Percentiles rank a stretch among this genome's conserved stretches.
phyloP scores from a whole-genome alignment of 2,329 filamentous ascomycete species.

The Pseudocercospora macadamiae region DNA sequence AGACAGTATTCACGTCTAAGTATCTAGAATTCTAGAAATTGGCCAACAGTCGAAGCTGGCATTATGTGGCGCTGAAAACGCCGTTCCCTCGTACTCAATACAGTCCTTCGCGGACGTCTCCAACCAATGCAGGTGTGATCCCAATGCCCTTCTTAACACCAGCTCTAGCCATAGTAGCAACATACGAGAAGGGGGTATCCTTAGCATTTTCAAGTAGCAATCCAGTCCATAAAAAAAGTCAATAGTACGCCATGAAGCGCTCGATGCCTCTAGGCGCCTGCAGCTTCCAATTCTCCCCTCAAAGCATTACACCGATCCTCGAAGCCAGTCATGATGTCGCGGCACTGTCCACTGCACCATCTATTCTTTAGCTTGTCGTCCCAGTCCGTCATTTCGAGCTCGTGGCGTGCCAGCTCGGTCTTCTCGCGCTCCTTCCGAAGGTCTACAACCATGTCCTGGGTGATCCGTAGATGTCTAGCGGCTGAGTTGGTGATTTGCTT shows the following conservation, averaged over 20 bases:
- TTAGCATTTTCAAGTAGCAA: conserved; percentile 1
- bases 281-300: conserved; percentile 51
- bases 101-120: not conserved
- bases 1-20: too few relatives aligned
- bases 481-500: conserved; percentile 84
- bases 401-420: conserved; percentile 78
- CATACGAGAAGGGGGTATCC: conserved; percentile 5
- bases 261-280: not conserved
- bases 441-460: conserved; percentile 82
- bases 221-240: not conserved
- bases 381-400: conserved; percentile 82
- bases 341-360: conserved; percentile 81
- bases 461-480: conserved; percentile 75
- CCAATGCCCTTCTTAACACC: not conserved
- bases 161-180: not conserved
- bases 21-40: too few relatives aligned
- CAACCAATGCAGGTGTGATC: not conserved
- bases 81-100: not conserved
- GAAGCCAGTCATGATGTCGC: conserved; percentile 88
- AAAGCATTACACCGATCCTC: conserved; percentile 86
- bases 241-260: not conserved
- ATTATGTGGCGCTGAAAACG: not conserved
- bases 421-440: conserved; percentile 81
- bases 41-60: too few relatives aligned
- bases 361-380: conserved; percentile 72